phyloP scores from a whole-genome alignment of 208 protist species.

The Tritrichomonas foetus region DNA sequence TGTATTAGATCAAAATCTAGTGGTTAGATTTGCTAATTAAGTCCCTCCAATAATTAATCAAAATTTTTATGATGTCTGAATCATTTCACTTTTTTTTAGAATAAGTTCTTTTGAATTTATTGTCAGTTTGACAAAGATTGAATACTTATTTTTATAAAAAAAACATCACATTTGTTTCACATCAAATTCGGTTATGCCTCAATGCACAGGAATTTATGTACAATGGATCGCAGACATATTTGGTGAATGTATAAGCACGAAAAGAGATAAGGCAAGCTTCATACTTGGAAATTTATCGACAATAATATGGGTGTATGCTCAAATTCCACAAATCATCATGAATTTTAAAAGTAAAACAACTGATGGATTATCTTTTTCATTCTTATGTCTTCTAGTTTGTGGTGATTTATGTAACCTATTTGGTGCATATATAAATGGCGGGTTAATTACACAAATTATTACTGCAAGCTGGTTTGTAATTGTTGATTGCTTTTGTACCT shows the following conservation, averaged over 20 bases:
- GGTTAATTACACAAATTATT: background rate
- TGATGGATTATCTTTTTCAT: background rate
- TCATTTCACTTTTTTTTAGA: too few relatives aligned
- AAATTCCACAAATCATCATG: background rate
- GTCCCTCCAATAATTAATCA: too few relatives aligned
- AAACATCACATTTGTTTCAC: too few relatives aligned
- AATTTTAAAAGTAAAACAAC: background rate
- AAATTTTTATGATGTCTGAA: too few relatives aligned
- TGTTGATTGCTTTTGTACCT: background rate
- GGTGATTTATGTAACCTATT: background rate
- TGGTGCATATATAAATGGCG: background rate
- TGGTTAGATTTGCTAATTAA: too few relatives aligned
- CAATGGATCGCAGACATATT: background rate
- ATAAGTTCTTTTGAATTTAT: too few relatives aligned
- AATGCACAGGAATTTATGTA: background rate
- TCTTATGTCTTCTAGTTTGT: background rate
- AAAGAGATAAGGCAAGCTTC: background rate
- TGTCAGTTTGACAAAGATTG: too few relatives aligned
- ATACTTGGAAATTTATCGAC: background rate
- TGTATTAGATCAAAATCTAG: too few relatives aligned
- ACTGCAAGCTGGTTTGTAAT: background rate
- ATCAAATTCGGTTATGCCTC: too few relatives aligned
- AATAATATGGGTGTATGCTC: background rate
- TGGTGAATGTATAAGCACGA: background rate
- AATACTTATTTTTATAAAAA: too few relatives aligned